Conservation (phyloP, 2,329 filamentous ascomycete species). For the Hypoxylon sp. region DNA sequence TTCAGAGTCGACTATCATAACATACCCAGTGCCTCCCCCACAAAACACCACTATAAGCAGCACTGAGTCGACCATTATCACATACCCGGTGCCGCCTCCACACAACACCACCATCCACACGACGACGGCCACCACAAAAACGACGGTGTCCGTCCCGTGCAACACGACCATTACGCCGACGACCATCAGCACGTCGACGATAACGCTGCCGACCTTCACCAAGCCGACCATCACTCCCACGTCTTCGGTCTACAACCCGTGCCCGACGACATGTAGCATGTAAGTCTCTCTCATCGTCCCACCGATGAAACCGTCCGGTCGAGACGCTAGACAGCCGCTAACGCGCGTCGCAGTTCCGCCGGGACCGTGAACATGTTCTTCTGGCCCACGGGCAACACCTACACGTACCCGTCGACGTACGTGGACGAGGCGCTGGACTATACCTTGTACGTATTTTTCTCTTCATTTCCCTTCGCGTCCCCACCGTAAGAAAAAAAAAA, state of each 20-base stretch:
- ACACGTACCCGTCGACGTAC: conserved; percentile 46
- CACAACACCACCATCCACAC: neutral
- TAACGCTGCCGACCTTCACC: conserved; percentile 31
- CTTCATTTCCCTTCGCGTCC: neutral
- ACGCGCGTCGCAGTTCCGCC: conserved; percentile 36
- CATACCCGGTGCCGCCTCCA: no score
- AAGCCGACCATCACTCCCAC: conserved; percentile 28
- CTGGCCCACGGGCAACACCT: conserved; percentile 47
- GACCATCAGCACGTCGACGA: conserved; percentile 36
- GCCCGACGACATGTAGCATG: conserved; percentile 47
- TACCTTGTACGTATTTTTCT: conserved; percentile 44
- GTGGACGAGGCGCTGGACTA: conserved; percentile 43
- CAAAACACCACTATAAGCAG: conserved; percentile 1
- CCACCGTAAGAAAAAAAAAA: no score
- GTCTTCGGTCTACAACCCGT: conserved; percentile 34
- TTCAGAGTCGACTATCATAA: neutral
- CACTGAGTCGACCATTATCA: no score
- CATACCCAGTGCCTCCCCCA: no score
- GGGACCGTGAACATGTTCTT: conserved; percentile 48
- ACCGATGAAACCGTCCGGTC: no score
- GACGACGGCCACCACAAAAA: neutral
- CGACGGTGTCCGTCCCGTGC: neutral
- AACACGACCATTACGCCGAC: conserved; percentile 27
- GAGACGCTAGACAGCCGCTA: no score
- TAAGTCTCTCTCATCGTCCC: conserved; percentile 29